phyloP scores from a whole-genome alignment of 257 asterid species.

The Solanum rostratum region DNA sequence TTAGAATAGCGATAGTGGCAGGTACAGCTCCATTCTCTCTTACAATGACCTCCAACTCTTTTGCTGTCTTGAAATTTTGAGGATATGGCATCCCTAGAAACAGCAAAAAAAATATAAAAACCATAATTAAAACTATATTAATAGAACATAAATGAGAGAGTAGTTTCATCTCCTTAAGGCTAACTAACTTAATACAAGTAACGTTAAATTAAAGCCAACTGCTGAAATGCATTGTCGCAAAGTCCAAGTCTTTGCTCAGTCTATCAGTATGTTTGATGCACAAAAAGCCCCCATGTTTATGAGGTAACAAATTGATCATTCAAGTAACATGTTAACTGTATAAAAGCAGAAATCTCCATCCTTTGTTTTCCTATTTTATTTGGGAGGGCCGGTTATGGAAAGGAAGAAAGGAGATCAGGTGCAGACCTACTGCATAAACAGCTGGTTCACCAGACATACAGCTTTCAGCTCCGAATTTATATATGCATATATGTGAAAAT shows the following conservation, averaged over 20 bases:
- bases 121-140: background rate
- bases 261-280: background rate
- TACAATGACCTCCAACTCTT: slow-evolving; percentile 66
- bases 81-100: slow-evolving; percentile 93
- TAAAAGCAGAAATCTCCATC: background rate
- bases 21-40: slow-evolving; percentile 79
- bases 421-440: background rate
- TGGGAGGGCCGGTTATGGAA: background rate
- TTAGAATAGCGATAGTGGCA: slow-evolving; percentile 85
- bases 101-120: background rate
- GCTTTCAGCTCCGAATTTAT: background rate
- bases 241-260: background rate
- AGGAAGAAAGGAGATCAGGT: background rate
- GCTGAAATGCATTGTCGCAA: background rate
- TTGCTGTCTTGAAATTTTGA: slow-evolving; percentile 77
- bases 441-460: background rate
- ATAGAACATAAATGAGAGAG: background rate
- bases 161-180: background rate
- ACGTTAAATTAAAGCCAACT: background rate
- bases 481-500: background rate
- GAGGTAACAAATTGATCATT: background rate
- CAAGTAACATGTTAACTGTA: background rate
- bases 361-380: background rate
- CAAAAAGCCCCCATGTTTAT: background rate
- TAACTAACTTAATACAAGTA: background rate